Base-by-base conservation (phyloP, 2,329 filamentous ascomycete species). In the Pezicula neosporulosa region DNA sequence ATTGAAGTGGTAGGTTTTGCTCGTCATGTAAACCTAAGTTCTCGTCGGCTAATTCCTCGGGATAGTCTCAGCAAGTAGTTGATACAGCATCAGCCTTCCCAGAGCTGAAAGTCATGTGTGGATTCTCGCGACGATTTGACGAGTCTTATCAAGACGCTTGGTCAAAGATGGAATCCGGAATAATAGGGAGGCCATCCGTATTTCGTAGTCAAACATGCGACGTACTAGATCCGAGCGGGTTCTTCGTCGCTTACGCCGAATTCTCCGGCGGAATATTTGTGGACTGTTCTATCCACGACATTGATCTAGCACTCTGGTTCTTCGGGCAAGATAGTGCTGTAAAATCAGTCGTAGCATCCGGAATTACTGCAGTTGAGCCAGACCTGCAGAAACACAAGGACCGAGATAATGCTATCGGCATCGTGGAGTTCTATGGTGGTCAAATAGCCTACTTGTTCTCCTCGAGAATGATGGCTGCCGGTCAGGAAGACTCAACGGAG, bases 251-350 rank as follows among this genome's bases (percentile, higher is more conserved):
- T 18, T 88, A 87, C 67, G 82, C 85, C 13, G 72, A 82, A 58
- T 83, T 80, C 68, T 79, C 73, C 2, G 85, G 85, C 33, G 84
- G 84, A 19, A 86, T 87, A 63, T 88, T 88, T 59, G 85, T 87
- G 51, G 85, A 88, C 71, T 85, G 81, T 70, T 82, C 80, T 47
- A 82, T 88, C 62, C 85, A 88, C 70, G 85, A 88, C 60, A 87
- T 88, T 58, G 82, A 85, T 55, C 74, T 86, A 2, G 74, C 80
- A 0, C 70, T 85, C 2, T 86, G 82, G 81, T 85, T 80, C 70
- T 83, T 85, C 61, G 80, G 79, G 9, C 68, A 77, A 44, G 73
- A 78, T 44, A 72, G 70, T 37, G 66, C 72, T 15, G 73, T 83
- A 56, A 85, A 84, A 66, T 76, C 71, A 44, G 77, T 82, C 7